Base-by-base conservation (phyloP, 345 rosid genomes). In the Microthlaspi erraticum region DNA sequence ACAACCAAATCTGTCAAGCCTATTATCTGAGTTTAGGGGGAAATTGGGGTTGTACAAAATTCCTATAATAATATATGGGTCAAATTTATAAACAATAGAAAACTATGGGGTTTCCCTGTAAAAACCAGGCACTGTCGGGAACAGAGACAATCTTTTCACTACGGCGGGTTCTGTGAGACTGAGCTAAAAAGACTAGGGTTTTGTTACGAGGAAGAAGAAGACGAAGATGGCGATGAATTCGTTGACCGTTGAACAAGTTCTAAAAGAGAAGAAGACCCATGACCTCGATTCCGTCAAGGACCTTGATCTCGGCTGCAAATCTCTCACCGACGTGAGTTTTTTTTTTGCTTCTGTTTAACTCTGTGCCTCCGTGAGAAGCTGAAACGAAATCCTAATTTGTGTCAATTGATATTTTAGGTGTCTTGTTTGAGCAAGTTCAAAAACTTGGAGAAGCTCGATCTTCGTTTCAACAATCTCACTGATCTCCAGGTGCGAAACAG, bases 381-480 rank as follows among this genome's bases (percentile, higher is more conserved):
- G 19, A 38, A 17, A 52, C 64, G 23, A 48, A 45, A 19, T 13
- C 32, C 61, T 76, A 56, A 62, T 18, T 46, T 26, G 36, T 76
- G 36, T 58, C 8, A 32, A 32, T 31, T 18, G 7, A 14, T 14
- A 7, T 10, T 29, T 58, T 74, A 92, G 98, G 93, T 87, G 33
- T 58, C 63, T 38, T 58, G 63, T 38, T 80, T 93, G 83, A 66
- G 72, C 57, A 83, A 88, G 12, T 88, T 93, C 86, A 73, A 59
- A 59, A 90, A 81, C 78, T 74, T 93, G 80, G 92, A 93, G 79
- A 83, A 83, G 61, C 97, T 90, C 11, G 98, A 93, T 79, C 87
- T 93, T 54, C 80, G 87, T 18, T 86, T 80, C 79, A 93, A 93
- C 72, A 86, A 51, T 57, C 93, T 93, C 74, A 77, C 82, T 62